Base-by-base conservation (phyloP, 2,329 filamentous ascomycete species). In the Fusarium multiceps region DNA sequence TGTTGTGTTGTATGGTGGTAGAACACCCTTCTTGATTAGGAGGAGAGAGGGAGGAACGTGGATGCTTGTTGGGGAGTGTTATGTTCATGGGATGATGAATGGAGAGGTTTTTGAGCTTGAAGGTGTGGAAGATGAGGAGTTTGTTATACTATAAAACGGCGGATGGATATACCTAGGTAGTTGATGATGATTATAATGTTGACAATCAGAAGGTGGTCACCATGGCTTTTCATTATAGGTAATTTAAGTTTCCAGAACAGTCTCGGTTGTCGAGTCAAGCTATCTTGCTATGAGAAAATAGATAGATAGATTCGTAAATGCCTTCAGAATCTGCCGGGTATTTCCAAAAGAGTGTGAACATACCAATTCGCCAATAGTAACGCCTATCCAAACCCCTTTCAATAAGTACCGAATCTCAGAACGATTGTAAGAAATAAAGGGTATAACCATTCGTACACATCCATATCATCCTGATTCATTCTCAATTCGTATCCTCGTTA, bases 61-160 rank as follows among this genome's bases (percentile, higher is more conserved):
- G 76, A 60, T 55, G 16, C 55, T 81, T 21, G 57, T 81, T 14
- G 78, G 79, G 2, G 79, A 81, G 62, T 81, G 79, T 37, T 81
- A 80, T 59, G 75, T 79, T 4, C 78, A 80, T 58, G 79, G 79
- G 3, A 56, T 81, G 50, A 81, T 81, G 80, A 68, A 76, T 32
- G 78, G 78, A 2, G 78, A 81, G 63, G 75, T 69, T 5, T 64
- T 79, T 59, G 55, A 66, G 16, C 56, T 63, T 9, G 65, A 73
- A 8, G 70, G 63, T 12, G n/a, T 66, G 2, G 45, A 67, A 7
- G 72, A 78, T 21, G 77, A 80, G 46, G 72, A 73, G 45, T 80
- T 80, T 72, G 57, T 71, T 3, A 75, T 80, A 60, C 21, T 70
- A 16, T 78, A 58, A 20, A 51, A 18, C 76, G 40, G 65, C 37